These are phyloP conservation scores for Aschersonia sp. DNA, from an alignment of 2,329 filamentous ascomycete genomes.

Conservation along the genomic window DNA sequence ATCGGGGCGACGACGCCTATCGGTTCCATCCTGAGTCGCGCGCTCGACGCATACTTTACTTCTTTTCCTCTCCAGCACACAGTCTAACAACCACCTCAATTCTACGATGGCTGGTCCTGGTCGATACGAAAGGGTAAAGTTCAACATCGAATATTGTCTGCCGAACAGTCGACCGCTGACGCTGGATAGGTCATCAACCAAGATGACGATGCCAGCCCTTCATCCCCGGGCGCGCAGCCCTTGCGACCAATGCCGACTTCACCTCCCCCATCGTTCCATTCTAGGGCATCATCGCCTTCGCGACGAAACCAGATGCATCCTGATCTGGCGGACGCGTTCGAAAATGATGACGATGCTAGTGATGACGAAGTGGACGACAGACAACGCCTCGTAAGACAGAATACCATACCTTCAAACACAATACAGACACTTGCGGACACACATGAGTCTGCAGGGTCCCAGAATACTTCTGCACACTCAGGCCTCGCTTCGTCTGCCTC, in stretches of 20 bases:
- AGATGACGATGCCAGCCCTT: constrained; percentile 27
- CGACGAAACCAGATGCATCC: constrained; percentile 45
- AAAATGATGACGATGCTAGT: constrained; percentile 65
- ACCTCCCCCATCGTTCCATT: constrained; percentile 76
- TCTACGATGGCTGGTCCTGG: constrained; percentile 30
- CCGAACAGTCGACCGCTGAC: not conserved
- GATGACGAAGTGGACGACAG: constrained; percentile 67
- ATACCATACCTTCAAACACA: constrained; percentile 16
- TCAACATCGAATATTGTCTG: not conserved
- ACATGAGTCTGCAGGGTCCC: not conserved
- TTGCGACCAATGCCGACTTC: constrained; percentile 36
- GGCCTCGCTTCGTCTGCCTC: constrained; percentile 17
- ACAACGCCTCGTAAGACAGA: constrained; percentile 70
- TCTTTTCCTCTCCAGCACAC: not conserved
- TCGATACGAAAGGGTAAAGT: constrained; percentile 41
- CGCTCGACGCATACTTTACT: not conserved
- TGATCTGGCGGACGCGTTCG: constrained; percentile 87
- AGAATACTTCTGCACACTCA: constrained; percentile 10
- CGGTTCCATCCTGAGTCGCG: not conserved
- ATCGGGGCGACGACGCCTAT: not conserved
- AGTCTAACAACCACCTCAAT: not conserved
- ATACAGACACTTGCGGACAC: constrained; percentile 1
- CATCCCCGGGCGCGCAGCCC: constrained; percentile 13
- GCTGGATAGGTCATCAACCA: constrained; percentile 38
- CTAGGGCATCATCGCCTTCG: constrained; percentile 50